These are phyloP conservation scores for Xylariaceae sp. DNA, from an alignment of 2,329 filamentous ascomycete genomes.

Conservation along the genomic window DNA sequence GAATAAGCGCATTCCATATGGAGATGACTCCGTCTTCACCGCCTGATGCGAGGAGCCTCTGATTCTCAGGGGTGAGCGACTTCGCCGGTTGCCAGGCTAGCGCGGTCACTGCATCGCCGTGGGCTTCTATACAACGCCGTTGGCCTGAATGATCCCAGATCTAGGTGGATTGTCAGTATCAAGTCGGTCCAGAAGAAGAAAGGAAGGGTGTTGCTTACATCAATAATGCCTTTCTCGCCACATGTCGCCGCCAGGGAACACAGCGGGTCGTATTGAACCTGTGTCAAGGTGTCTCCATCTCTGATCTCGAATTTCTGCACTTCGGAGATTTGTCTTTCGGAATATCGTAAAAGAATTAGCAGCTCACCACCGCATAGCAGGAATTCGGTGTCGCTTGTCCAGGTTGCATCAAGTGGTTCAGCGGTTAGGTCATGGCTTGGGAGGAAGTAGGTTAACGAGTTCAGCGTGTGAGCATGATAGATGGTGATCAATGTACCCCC, in stretches of 20 bases:
- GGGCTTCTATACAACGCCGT: slow-evolving; percentile 51
- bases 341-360: slow-evolving; percentile 44
- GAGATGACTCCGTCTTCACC: slow-evolving; percentile 58
- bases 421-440: slow-evolving; percentile 45
- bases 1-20: slow-evolving; percentile 54
- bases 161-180: slow-evolving; percentile 28
- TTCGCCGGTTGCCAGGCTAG: slow-evolving; percentile 57
- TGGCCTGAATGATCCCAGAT: slow-evolving; percentile 52
- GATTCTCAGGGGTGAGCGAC: slow-evolving; percentile 36
- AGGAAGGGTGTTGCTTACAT: slow-evolving; percentile 43
- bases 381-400: slow-evolving; percentile 55
- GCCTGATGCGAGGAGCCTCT: slow-evolving; percentile 55
- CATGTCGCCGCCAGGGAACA: slow-evolving; percentile 53
- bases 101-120: slow-evolving; percentile 52
- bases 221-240: slow-evolving; percentile 53
- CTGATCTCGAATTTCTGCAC: slow-evolving; percentile 47
- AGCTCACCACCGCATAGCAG: slow-evolving; percentile 53
- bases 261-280: slow-evolving; percentile 51
- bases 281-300: slow-evolving; percentile 48
- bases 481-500: slow-evolving; percentile 51
- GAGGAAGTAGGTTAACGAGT: slow-evolving; percentile 44
- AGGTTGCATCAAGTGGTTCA: slow-evolving; percentile 52
- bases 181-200: neutral
- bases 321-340: slow-evolving; percentile 41
- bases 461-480: slow-evolving; percentile 41